phyloP scores from a whole-genome alignment of 768 basidiomycete genomes.

The Boletellus emodensis region DNA sequence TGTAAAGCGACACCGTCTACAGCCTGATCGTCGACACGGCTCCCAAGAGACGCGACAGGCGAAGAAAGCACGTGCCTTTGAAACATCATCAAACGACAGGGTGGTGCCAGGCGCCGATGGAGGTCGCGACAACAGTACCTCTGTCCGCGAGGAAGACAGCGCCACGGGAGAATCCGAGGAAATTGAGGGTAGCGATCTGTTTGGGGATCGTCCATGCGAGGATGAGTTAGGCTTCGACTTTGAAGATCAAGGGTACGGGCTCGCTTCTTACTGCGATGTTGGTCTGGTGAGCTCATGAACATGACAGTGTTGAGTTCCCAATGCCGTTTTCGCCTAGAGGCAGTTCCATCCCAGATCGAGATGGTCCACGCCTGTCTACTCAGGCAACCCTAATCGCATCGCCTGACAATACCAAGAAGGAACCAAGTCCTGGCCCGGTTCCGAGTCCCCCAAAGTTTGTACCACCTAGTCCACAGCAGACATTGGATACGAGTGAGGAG shows the following conservation, averaged over 20 bases:
- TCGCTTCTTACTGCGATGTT: neutral
- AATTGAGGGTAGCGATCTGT: slow-evolving; percentile 18
- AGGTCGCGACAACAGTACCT: neutral
- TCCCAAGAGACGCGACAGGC: neutral
- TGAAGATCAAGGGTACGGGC: slow-evolving; percentile 13
- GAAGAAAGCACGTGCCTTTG: slow-evolving; percentile 16
- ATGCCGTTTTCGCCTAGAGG: neutral
- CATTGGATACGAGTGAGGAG: slow-evolving; percentile 2
- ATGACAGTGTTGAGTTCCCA: slow-evolving; percentile 3
- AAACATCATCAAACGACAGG: neutral
- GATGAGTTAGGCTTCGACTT: neutral
- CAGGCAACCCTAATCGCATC: slow-evolving; percentile 26
- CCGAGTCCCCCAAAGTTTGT: too few species aligned
- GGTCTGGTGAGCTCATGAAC: neutral
- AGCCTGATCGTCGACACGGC: slow-evolving; percentile 1
- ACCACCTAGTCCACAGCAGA: slow-evolving; percentile 12
- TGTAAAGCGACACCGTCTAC: slow-evolving; percentile 15
- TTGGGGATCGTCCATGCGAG: slow-evolving; percentile 17
- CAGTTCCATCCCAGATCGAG: neutral
- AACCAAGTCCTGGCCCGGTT: neutral
- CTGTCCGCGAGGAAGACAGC: neutral
- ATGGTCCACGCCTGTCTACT: slow-evolving; percentile 17
- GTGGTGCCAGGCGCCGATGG: neutral
- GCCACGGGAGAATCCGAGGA: slow-evolving; percentile 1
- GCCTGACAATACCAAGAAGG: slow-evolving; percentile 7